These are phyloP conservation scores for Adansonia grandidieri DNA, from an alignment of 441 rosid species.

Conservation along the genomic window DNA sequence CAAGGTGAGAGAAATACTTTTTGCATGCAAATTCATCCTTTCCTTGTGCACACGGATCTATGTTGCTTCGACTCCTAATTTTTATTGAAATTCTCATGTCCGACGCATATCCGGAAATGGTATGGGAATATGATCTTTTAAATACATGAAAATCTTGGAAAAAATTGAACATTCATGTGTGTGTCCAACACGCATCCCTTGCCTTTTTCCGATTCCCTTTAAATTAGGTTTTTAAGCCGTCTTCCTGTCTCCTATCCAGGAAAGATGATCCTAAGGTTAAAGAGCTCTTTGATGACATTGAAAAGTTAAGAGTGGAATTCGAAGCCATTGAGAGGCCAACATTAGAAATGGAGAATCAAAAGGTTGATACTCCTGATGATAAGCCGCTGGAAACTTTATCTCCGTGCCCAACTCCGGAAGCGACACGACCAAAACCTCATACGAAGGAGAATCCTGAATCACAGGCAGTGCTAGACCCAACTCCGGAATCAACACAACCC, in stretches of 20 bases:
- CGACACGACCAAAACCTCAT: conserved; percentile 40
- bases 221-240: neutral
- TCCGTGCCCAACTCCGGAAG: conserved; percentile 20
- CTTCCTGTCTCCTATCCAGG: conserved; percentile 45
- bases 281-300: conserved; percentile 78
- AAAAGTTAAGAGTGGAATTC: conserved; percentile 70
- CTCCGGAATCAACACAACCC: conserved; percentile 27
- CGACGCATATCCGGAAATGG: too few relatives aligned
- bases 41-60: neutral
- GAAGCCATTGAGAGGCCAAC: conserved; percentile 87
- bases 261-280: conserved; percentile 64
- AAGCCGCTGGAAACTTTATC: conserved; percentile 21
- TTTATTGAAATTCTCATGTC: too few relatives aligned
- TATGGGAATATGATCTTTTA: too few relatives aligned
- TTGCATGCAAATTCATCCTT: neutral
- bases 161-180: neutral
- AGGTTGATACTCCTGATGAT: conserved; percentile 37
- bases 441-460: too few relatives aligned
- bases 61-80: too few relatives aligned
- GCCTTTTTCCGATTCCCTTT: conserved; percentile 5
- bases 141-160: too few relatives aligned
- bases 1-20: conserved; percentile 50
- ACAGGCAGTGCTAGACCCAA: neutral
- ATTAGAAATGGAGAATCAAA: conserved; percentile 69
- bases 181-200: neutral